Percentiles rank a stretch among this genome's conserved stretches.
Evolutionary conservation across 257 asterid species (phyloP).

Genomic region (Linderniella brevidens): DNA sequence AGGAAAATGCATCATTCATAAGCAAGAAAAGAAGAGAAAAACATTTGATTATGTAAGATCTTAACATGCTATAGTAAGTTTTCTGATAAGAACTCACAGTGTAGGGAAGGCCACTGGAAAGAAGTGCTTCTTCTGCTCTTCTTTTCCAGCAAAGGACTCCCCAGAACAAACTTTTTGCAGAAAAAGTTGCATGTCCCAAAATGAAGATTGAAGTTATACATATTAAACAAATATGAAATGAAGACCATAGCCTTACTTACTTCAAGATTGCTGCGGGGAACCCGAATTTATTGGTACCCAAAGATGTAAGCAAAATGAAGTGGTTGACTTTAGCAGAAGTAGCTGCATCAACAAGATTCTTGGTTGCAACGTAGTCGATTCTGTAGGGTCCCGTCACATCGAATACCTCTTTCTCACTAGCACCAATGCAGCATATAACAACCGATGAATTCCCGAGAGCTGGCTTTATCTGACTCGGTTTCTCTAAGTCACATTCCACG

Average conservation of each 20-base stretch:
- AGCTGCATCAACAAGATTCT: conserved; percentile 87
- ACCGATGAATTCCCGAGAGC: conserved; percentile 63
- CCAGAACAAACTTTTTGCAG: conserved; percentile 79
- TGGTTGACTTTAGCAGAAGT: conserved; percentile 54
- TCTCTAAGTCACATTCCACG: conserved; percentile 93
- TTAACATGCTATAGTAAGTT: background rate
- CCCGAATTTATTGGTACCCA: conserved; percentile 90
- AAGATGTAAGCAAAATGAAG: conserved; percentile 81
- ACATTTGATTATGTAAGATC: background rate
- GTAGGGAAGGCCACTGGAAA: conserved; percentile 78
- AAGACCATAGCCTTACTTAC: conserved; percentile 50
- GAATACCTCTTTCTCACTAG: conserved; percentile 83
- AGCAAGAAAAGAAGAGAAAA: background rate
- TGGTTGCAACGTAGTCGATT: conserved; percentile 78
- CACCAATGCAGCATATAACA: conserved; percentile 93
- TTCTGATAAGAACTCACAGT: conserved; percentile 40
- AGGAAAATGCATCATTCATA: conserved; percentile 4
- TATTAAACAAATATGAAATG: background rate
- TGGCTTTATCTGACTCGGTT: conserved; percentile 37
- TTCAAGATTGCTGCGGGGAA: conserved; percentile 91
- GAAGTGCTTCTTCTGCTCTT: conserved; percentile 89
- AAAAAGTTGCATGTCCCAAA: conserved; percentile 9
- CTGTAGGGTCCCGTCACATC: conserved; percentile 85
- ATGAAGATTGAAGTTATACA: background rate
- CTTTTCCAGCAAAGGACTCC: conserved; percentile 88